Conservation (phyloP, 73 alveolate species). For the Paramecium tetraurelia region DNA sequence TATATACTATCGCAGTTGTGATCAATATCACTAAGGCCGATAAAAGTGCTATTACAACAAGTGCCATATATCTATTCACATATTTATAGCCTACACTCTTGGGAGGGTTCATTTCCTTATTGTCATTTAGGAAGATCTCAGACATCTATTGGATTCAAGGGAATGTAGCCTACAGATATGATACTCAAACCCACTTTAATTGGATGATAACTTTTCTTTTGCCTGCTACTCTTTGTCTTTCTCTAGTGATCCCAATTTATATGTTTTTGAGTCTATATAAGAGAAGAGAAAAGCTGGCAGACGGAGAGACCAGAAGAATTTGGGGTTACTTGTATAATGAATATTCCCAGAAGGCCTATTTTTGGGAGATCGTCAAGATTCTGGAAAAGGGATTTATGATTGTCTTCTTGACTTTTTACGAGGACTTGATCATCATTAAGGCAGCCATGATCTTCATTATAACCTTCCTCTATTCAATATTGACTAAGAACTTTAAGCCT, state of each 20-base stretch:
- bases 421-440: constrained; percentile 13
- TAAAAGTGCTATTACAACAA: background rate
- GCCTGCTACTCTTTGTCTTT: background rate
- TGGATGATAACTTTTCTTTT: background rate
- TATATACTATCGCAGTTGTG: background rate
- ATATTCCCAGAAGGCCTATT: background rate
- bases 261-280: background rate
- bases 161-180: constrained; percentile 7
- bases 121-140: constrained; percentile 24
- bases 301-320: background rate
- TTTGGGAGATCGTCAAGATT: constrained; percentile 49
- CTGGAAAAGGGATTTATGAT: background rate
- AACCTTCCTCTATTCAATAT: background rate
- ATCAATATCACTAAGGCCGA: background rate
- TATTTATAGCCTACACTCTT: background rate
- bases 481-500: background rate
- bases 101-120: background rate
- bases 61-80: background rate
- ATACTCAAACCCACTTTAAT: background rate
- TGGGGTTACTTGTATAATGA: constrained; percentile 46
- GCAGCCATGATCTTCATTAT: background rate
- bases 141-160: constrained; percentile 16
- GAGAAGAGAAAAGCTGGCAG: background rate
- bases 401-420: constrained; percentile 21
- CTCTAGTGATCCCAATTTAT: background rate